Evolutionary conservation across 2,329 filamentous ascomycete species (phyloP), one percentile per base, ranked within the genome.

Genomic region (Alternaria metachromatica): DNA sequence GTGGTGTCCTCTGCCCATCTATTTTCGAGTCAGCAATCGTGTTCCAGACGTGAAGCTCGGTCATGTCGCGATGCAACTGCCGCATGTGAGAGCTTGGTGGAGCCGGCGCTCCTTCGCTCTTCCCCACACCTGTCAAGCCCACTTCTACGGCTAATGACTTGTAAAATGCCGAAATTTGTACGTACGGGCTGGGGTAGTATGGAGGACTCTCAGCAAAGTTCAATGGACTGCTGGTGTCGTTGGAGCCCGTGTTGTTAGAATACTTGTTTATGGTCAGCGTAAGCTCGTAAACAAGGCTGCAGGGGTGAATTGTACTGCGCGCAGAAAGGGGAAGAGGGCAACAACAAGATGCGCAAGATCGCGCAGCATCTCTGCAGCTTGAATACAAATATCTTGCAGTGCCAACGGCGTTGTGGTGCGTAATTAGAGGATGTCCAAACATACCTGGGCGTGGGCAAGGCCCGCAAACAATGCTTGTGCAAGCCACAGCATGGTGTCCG

Each of bases 151-250:
- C 15, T 23, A 25, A 37, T 37, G 37, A 44, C 20, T 11, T 30
- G 45, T 41, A 26, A 26, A 15, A 21, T 11, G 44, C n/a, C 11
- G n/a, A 37, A 25, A 15, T 12, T 41, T 54, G 12, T 53, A 76
- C 74, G 54, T 76, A 77, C 72, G 94, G 94, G 26, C 92, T 94
- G 1, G 94, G 94, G 75, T 97, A 97, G 75, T 87, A 87, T 3
- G 93, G 92, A 48, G 87, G 87, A 23, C 87, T 89, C 53, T 77
- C 58, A 3, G 75, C 78, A 62, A 77, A 64, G 65, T 77, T 64
- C 55, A 74, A 45, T 15, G 66, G 66, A 60, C 70, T 72, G 21
- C 71, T 54, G 43, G 62, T 68, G 59, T 57, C 63, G 21, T 76
- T 71, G 58, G 72, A 69, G 48, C 55, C 55, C 9, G 67, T 69